Base-by-base conservation (phyloP, 176 grass and related monocot genomes). In the Eleusine coracana region DNA sequence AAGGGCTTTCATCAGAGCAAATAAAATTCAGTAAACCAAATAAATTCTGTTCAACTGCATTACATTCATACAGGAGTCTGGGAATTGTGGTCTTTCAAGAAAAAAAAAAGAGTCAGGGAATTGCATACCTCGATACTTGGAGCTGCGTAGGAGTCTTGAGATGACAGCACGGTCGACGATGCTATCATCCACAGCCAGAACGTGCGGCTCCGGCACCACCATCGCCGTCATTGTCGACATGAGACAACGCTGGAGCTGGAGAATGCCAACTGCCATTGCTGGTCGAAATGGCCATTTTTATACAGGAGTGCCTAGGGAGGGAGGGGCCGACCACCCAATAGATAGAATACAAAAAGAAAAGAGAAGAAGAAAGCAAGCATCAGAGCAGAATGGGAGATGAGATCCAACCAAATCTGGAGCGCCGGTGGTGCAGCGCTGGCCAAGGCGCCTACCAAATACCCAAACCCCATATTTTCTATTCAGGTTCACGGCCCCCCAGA, bases 111-210 rank as follows among this genome's bases (percentile, higher is more conserved):
- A 34, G 31, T 34, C 31, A 6, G 41, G 41, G 41, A 44, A 11
- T 46, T 2, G 44, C 44, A 10, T 16, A 92, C 87, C 91, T 93
- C 87, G 74, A 49, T 90, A 90, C 3, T 90, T 90, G 66, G 85
- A 93, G 76, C 77, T 90, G 44, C 87, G 77, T 3, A 93, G 91
- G 40, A 93, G 84, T 25, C 69, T 89, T 7, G 91, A 86, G 77
- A 90, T 93, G 77, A 93, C 61, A 13, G 85, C 85, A 4, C 81
- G 85, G 55, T 93, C 87, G 51, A 90, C 82, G 5, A 84, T 84
- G 87, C 91, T 90, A 49, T 93, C 91, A 78, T 93, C 91, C 67
- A 93, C 91, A 1, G 85, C 91, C n/a, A 93, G 78, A 40, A 90
- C 85, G 45, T 93, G 91, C 12, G 79, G 49, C 84, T 89, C 91